phyloP scores from a whole-genome alignment of 495 filamentous ascomycete species.

The Recurvomyces mirabilis region DNA sequence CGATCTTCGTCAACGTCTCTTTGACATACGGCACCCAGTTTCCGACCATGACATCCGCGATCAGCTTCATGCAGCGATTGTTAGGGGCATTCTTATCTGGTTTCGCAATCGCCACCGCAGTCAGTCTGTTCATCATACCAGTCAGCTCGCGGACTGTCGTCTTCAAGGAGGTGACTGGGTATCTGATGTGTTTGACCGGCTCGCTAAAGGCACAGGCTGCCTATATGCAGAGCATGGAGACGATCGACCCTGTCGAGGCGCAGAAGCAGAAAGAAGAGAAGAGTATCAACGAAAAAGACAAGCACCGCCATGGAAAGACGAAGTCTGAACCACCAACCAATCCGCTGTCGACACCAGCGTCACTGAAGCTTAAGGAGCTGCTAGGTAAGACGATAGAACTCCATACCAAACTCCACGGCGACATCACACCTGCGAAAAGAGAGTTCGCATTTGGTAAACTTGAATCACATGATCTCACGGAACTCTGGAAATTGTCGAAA shows the following conservation, averaged over 20 bases:
- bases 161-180: constrained; percentile 49
- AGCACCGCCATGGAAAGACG: constrained; percentile 5
- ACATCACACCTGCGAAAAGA: constrained; percentile 66
- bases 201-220: constrained; percentile 48
- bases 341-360: constrained; percentile 35
- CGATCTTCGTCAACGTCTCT: constrained; percentile 51
- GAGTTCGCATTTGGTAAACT: constrained; percentile 60
- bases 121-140: constrained; percentile 58
- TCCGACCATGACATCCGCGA: constrained; percentile 40
- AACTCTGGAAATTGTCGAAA: constrained; percentile 48
- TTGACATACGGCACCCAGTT: constrained; percentile 35
- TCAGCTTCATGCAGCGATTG: constrained; percentile 37
- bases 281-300: neutral
- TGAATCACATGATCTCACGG: constrained; percentile 52
- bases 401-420: constrained; percentile 57
- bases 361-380: constrained; percentile 41
- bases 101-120: constrained; percentile 50
- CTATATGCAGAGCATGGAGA: constrained; percentile 58
- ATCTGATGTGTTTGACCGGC: constrained; percentile 43
- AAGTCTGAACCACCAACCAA: neutral
- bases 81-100: constrained; percentile 54
- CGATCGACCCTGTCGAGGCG: constrained; percentile 40
- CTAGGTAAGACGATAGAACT: constrained; percentile 48
- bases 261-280: constrained; percentile 28
- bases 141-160: constrained; percentile 50